Evolutionary conservation across 192 early-diverging fungal genomes (phyloP).

Genomic region (Coemansia sp.): DNA sequence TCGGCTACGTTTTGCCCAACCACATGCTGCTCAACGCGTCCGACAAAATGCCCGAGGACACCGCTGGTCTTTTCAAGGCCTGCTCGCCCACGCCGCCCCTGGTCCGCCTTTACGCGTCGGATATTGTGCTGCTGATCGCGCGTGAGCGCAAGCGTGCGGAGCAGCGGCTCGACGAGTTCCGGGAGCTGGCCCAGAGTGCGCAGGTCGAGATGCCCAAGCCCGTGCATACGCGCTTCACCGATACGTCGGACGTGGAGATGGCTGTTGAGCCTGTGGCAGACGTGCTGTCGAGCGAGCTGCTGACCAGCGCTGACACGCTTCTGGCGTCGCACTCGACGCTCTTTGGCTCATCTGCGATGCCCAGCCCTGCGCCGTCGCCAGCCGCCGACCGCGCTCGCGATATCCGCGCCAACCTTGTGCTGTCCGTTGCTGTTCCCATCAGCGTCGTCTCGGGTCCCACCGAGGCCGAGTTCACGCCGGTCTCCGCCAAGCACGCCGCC

Average conservation of each 20-base stretch:
- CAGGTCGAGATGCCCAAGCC: conserved; percentile 4
- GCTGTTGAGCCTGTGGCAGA: neutral
- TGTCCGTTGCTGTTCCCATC: conserved; percentile 24
- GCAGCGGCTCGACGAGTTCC: conserved; percentile 1
- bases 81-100: conserved; percentile 83
- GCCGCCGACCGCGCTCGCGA: conserved; percentile 15
- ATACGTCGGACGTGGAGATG: neutral
- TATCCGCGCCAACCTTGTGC: conserved; percentile 29
- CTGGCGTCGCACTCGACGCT: conserved; percentile 18
- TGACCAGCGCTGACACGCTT: conserved; percentile 5
- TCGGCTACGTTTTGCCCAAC: conserved; percentile 84
- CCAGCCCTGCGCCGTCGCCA: neutral
- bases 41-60: conserved; percentile 69
- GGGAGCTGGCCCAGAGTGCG: neutral
- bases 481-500: neutral
- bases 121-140: conserved; percentile 63
- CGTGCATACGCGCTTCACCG: conserved; percentile 42
- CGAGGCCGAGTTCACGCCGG: neutral
- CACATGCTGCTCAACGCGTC: conserved; percentile 82
- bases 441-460: neutral
- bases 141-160: conserved; percentile 7
- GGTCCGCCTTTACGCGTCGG: conserved; percentile 77
- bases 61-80: conserved; percentile 62
- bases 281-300: conserved; percentile 15
- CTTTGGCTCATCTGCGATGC: conserved; percentile 9